Evolutionary conservation across 2,329 filamentous ascomycete genomes (phyloP), one percentile per base, ranked within the genome.

Genomic region (Epichloe bromicola): DNA sequence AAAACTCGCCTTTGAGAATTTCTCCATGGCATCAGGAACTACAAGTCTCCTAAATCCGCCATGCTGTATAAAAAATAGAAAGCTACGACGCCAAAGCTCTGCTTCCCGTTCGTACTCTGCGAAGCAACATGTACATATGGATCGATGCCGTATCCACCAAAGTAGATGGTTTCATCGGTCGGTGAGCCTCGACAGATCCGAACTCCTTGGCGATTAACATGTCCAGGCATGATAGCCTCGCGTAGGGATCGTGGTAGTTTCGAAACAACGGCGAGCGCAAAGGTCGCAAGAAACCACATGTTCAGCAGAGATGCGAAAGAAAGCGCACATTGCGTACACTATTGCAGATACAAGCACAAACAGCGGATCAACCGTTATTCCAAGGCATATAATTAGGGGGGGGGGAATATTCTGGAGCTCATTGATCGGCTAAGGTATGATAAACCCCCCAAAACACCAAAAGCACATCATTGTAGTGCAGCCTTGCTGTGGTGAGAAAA

Each of bases 141-240:
- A 34, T 45, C 42, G 20, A n/a, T 30, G 14, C 42, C 42, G n/a
- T 45, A 33, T 10, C 42, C 42, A 5, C 42, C 23, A 15, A 33
- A 45, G 15, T 15, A 45, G 12, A 45, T 20, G 5, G 23, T 26
- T 12, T 45, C 20, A 15, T 30, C 30, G 6, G 14, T 19, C 23
- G 23, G 11, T 45, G 23, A 7, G 30, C 42, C 30, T 45, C 42
- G 42, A 45, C 30, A 11, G 26, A 26, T 26, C 23, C 23, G 23
- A 26, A 26, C 23, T 26, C 23, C 11, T 20, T 20, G 15, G 26
- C 23, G 20, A 51, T 51, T 10, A 47, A n/a, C 37, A 47, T 51
- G 30, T 10, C 47, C 36, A 3, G 49, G 49, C 49, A 46, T 47
- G 34, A 51, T 51, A 26, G 49, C 36, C 37, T 51, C 49, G 36